phyloP scores from a whole-genome alignment of 2,329 filamentous ascomycete species.

The Diaporthe caulivora region DNA sequence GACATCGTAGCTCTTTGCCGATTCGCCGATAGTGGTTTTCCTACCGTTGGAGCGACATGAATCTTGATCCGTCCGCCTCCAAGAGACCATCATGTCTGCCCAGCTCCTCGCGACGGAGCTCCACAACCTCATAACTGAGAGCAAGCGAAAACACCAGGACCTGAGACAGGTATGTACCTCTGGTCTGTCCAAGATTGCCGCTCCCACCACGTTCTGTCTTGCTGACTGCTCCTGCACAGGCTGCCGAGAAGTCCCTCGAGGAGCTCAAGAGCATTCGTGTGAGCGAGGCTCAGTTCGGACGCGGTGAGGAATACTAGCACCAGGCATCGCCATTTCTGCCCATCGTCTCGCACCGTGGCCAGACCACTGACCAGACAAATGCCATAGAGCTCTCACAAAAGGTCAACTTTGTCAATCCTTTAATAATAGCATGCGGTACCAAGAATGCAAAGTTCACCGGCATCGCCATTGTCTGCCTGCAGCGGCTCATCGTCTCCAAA shows the following conservation, averaged over 20 bases:
- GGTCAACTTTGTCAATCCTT: conserved; percentile 89
- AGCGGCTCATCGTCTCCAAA: conserved; percentile 85
- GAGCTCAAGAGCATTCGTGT: conserved; percentile 84
- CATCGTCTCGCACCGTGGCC: conserved; percentile 33
- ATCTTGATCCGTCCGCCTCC: conserved; percentile 22
- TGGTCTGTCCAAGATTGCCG: conserved; percentile 44
- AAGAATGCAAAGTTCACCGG: conserved; percentile 91
- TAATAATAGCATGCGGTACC: conserved; percentile 91
- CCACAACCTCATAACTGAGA: conserved; percentile 92
- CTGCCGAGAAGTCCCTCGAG: conserved; percentile 92
- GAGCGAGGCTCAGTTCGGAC: conserved; percentile 77
- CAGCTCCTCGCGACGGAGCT: conserved; percentile 91
- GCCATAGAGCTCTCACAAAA: conserved; percentile 82
- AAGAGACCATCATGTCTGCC: conserved; percentile 78
- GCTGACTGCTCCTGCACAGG: conserved; percentile 61
- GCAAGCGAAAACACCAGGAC: conserved; percentile 93
- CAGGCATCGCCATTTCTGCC: conserved; percentile 49
- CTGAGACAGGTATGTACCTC: conserved; percentile 75
- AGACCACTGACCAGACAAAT: conserved; percentile 31
- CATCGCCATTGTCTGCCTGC: conserved; percentile 89
- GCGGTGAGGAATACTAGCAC: conserved; percentile 34
- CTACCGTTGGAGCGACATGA: conserved; percentile 19
- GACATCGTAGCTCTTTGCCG: not conserved
- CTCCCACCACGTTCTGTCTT: not conserved
- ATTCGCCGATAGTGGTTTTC: not conserved